Evolutionary conservation across 2,329 filamentous ascomycete genomes (phyloP), one percentile per base, ranked within the genome.

Genomic region (Salinomyces thailandicus): DNA sequence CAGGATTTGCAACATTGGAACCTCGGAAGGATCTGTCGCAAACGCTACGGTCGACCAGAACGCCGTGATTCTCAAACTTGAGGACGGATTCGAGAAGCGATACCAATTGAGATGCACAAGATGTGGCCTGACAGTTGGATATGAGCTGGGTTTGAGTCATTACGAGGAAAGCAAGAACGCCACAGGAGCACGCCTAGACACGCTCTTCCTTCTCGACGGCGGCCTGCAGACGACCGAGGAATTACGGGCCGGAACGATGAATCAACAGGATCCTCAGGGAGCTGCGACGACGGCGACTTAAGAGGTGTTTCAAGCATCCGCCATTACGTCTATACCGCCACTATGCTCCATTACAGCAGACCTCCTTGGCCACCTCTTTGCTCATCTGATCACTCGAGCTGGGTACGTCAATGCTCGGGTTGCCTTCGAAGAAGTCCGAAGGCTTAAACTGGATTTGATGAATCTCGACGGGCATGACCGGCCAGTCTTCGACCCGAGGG

Each of bases 81-180:
- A 59, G 7, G 73, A 79, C 40, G 79, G 79, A 4, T 81, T 81
- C 43, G 79, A 83, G 62, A 81, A 79, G 62, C 60, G 79, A 13
- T 63, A 70, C 38, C 47, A 75, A 4, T 62, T 73, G 44, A 63
- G 71, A 15, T 84, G 79, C 58, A 68, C 63, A 9, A 60, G 78
- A 38, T 83, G 79, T 61, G 63, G 66, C 19, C 53, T 79, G 18
- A 65, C 72, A 1, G 63, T 81, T 30, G 79, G 73, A 18, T 84
- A 83, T 61, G 66, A 72, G 50, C 57, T 82, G 28, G 72, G 75
- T 48, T 59, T 59, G 52, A 59, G 62, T 35, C 71, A 74, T 53
- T 75, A 58, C 41, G 43, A 49, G 13, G 49, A 38, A 49, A 53
- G 35, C 37, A 48, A 42, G 50, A 46, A 31, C 43, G 42, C 38